Evolutionary conservation across 1,139 yeast species (phyloP).

Genomic region (Diutina sp.): DNA sequence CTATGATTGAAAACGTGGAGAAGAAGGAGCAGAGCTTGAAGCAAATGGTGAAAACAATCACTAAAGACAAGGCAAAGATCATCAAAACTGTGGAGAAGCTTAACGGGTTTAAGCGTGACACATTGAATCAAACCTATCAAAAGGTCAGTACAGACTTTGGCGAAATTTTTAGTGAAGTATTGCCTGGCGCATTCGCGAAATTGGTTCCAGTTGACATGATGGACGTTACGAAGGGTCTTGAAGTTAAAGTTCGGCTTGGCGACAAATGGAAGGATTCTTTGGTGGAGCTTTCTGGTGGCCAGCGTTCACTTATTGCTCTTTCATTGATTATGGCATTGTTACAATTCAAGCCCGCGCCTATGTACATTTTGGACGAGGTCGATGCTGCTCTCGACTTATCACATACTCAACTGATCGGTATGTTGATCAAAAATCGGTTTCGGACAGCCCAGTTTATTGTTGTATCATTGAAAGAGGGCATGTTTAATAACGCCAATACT

Average conservation of each 20-base stretch:
- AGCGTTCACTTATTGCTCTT: slow-evolving; percentile 83
- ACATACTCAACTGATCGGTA: slow-evolving; percentile 97
- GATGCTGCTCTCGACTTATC: slow-evolving; percentile 96
- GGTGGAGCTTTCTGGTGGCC: slow-evolving; percentile 95
- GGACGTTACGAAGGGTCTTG: slow-evolving; percentile 85
- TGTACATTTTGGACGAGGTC: slow-evolving; percentile 94
- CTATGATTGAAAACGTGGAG: slow-evolving; percentile 88
- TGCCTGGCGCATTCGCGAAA: slow-evolving; percentile 87
- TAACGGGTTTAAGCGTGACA: slow-evolving; percentile 77
- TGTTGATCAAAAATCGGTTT: slow-evolving; percentile 85
- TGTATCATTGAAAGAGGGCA: slow-evolving; percentile 92
- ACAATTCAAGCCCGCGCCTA: slow-evolving; percentile 95
- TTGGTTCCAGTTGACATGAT: slow-evolving; percentile 68
- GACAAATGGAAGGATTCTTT: slow-evolving; percentile 93
- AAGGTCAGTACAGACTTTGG: slow-evolving; percentile 88
- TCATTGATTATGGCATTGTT: slow-evolving; percentile 82
- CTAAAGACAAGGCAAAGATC: slow-evolving; percentile 81
- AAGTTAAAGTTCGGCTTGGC: slow-evolving; percentile 84
- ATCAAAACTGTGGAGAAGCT: slow-evolving; percentile 79
- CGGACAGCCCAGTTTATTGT: slow-evolving; percentile 94
- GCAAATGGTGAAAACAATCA: slow-evolving; percentile 77
- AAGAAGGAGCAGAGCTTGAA: slow-evolving; percentile 72
- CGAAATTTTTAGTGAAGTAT: slow-evolving; percentile 73
- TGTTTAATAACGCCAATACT: slow-evolving; percentile 94
- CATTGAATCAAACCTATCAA: slow-evolving; percentile 72